These are phyloP conservation scores for Paraconiothyrium sp. DNA, from an alignment of 2,329 filamentous ascomycete genomes.

Conservation along the genomic window DNA sequence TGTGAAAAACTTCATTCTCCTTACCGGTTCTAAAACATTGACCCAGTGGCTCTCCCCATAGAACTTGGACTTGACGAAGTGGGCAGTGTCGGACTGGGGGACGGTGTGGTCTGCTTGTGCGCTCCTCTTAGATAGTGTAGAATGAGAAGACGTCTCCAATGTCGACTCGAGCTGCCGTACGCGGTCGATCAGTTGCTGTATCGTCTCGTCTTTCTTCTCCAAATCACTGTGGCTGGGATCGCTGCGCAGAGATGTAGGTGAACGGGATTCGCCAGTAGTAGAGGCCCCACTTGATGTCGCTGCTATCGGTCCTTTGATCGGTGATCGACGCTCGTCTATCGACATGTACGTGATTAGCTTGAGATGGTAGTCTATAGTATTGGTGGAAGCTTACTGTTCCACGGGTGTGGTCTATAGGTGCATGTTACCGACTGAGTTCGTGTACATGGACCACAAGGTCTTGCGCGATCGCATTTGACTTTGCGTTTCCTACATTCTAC, in stretches of 20 bases:
- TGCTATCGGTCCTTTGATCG: not conserved
- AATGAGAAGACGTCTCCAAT: not conserved
- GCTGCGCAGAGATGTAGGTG: not conserved
- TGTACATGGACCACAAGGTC: slow-evolving; percentile 37
- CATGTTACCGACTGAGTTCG: slow-evolving; percentile 34
- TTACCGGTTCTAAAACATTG: slow-evolving; percentile 39
- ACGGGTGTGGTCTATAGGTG: slow-evolving; percentile 31
- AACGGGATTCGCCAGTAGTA: not conserved
- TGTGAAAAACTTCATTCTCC: slow-evolving; percentile 47
- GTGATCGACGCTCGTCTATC: not conserved
- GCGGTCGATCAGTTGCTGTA: slow-evolving; percentile 17
- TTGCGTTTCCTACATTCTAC: slow-evolving; percentile 43
- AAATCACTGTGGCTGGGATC: not conserved
- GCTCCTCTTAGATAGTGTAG: not conserved
- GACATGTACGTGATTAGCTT: not conserved
- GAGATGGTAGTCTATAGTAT: not conserved
- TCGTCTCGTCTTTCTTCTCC: slow-evolving; percentile 6
- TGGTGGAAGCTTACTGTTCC: slow-evolving; percentile 1
- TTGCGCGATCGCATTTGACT: slow-evolving; percentile 40
- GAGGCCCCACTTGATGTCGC: slow-evolving; percentile 1
- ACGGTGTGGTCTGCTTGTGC: not conserved
- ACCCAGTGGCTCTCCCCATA: slow-evolving; percentile 66
- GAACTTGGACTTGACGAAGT: slow-evolving; percentile 61
- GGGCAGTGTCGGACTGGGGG: slow-evolving; percentile 11
- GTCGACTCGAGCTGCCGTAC: slow-evolving; percentile 21